Base-by-base conservation (phyloP, 1,139 yeast genomes). In the Saccharomyces hybrid region DNA sequence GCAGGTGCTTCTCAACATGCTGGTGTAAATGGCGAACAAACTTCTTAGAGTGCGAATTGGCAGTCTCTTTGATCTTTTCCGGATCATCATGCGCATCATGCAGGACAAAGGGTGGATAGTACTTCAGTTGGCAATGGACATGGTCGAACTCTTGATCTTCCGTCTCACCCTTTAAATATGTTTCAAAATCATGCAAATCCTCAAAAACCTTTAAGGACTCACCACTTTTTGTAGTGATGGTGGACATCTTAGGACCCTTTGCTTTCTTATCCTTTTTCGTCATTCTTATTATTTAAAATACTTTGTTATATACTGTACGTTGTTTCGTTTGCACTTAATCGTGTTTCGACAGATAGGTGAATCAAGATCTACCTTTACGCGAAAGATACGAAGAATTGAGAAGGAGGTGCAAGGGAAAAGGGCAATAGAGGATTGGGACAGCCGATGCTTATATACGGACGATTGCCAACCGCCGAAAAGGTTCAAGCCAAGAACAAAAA, bases 141-240 rank as follows among this genome's bases (percentile, higher is more conserved):
- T 82, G 80, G 65, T 82, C 87, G 65, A 79, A 83, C 56, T 84
- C 90, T 57, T 84, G 82, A 67, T 85, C 90, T 80, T 87, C 84
- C n/a, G 87, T 82, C 66, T 85, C 90, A 64, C 83, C 88, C 63
- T 83, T 77, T 57, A 85, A 74, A 68, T 75, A 85, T 47, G 77
- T 76, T 67, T 83, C 88, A 66, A 85, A 85, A 31, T 81, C 76
- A 14, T 74, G 75, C 61, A 85, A 71, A 56, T 81, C 85, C 50
- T 85, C 91, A 70, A 85, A 85, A 52, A 68, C 72, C 48, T 67
- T 66, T 59, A 67, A 28, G 26, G 60, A 58, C 48, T 66, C 70
- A 51, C 70, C 70, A 8, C 56, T 55, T 52, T 66, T 64, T 34
- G 63, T 67, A 25, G 61, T 59, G 28, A 65, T 54, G 9, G 65